These are phyloP conservation scores for Corynascus novoguineensis DNA, from an alignment of 495 filamentous ascomycete species.

Conservation along the genomic window DNA sequence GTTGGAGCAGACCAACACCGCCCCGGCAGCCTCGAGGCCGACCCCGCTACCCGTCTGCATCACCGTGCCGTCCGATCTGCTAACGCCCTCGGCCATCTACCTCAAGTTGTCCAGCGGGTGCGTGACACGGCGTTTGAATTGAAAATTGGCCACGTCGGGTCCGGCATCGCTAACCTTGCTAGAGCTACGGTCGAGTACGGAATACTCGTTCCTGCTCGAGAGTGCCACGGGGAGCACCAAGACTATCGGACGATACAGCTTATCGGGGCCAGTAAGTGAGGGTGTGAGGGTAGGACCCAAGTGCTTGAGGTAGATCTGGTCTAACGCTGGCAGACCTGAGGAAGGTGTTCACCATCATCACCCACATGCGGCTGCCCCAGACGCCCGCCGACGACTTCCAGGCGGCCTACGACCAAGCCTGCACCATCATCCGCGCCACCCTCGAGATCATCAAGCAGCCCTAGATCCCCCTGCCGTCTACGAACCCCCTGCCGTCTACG, in stretches of 20 bases:
- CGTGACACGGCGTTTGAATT: conserved; percentile 7
- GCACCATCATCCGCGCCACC: conserved; percentile 54
- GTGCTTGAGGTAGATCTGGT: too few species aligned
- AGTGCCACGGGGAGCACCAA: conserved; percentile 90
- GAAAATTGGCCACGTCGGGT: not conserved
- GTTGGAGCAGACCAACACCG: conserved; percentile 26
- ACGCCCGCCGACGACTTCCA: conserved; percentile 35
- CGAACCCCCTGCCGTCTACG: too few species aligned
- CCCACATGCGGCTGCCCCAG: conserved; percentile 66
- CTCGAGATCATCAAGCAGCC: conserved; percentile 63
- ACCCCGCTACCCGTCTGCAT: conserved; percentile 84
- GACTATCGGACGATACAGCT: conserved; percentile 88
- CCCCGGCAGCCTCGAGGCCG: conserved; percentile 34
- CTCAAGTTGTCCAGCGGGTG: conserved; percentile 62
- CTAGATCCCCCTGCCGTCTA: conserved; percentile 71
- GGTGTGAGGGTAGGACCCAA: too few species aligned
- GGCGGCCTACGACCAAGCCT: conserved; percentile 61
- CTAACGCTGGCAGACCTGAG: conserved; percentile 47
- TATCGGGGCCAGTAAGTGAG: conserved; percentile 70
- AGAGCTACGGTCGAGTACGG: conserved; percentile 61
- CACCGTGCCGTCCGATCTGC: conserved; percentile 80
- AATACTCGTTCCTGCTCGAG: conserved; percentile 89
- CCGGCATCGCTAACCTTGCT: conserved; percentile 26
- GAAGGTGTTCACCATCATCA: conserved; percentile 88
- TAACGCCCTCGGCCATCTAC: conserved; percentile 89